Conservation (phyloP, 805 yeast species). For the Yarrowia osloensis region DNA sequence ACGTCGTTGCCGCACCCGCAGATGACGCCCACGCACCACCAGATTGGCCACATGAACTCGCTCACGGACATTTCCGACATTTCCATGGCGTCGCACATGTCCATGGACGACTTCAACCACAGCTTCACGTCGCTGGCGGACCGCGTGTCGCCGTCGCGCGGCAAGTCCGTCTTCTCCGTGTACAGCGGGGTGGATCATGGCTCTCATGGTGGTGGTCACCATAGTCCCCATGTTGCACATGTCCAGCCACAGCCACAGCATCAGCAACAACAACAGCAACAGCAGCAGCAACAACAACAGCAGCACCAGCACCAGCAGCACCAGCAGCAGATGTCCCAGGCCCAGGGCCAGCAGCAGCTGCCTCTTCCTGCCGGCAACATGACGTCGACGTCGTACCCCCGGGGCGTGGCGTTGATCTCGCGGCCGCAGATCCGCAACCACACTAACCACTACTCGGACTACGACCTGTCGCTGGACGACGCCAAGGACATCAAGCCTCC, state of each 20-base stretch:
- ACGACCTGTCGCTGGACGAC: conserved; percentile 76
- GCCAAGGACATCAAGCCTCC: conserved; percentile 95
- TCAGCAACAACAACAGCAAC: not conserved
- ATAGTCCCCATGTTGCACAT: not conserved
- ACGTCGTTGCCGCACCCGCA: not conserved
- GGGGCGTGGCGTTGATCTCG: conserved; percentile 48
- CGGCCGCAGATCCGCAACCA: conserved; percentile 45
- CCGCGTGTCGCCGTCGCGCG: not conserved
- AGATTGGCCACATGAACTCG: not conserved
- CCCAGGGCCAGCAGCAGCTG: conserved; percentile 2
- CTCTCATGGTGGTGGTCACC: not conserved
- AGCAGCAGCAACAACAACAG: not conserved
- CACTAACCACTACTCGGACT: conserved; percentile 40
- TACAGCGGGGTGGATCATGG: not conserved
- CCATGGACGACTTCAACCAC: conserved; percentile 13
- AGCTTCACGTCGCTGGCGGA: conserved; percentile 25
- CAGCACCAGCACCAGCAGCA: not conserved
- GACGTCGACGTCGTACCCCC: conserved; percentile 41
- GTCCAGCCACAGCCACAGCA: not conserved
- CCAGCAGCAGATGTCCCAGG: not conserved
- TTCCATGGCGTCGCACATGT: conserved; percentile 24
- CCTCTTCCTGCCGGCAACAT: not conserved
- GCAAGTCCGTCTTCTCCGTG: not conserved
- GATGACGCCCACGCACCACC: conserved; percentile 7
- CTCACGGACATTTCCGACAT: conserved; percentile 19